These are phyloP conservation scores for Bjerkandera adusta DNA, from an alignment of 1,284 basidiomycete species.

Conservation along the genomic window DNA sequence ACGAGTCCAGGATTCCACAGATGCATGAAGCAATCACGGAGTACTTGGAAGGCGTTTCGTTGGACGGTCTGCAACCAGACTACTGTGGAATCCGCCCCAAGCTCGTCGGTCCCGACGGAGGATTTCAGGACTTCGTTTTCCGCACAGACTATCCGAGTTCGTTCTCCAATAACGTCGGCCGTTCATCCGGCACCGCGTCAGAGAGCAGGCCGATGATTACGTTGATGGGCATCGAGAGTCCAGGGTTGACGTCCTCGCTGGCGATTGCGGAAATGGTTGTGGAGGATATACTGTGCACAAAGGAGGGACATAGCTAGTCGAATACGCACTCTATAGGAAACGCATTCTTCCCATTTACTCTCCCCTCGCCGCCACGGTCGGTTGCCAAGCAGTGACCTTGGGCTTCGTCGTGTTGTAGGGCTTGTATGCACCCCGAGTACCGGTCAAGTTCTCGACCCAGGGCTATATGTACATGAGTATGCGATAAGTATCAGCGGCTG, in stretches of 20 bases:
- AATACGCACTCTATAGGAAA: constrained; percentile 4
- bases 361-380: constrained; percentile 59
- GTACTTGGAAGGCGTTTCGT: constrained; percentile 74
- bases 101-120: constrained; percentile 68
- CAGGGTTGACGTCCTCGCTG: constrained; percentile 72
- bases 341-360: neutral
- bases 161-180: constrained; percentile 20
- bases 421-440: constrained; percentile 85
- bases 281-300: constrained; percentile 46
- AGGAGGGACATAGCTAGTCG: constrained; percentile 18
- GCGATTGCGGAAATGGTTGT: constrained; percentile 74
- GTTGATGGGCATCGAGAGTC: constrained; percentile 77
- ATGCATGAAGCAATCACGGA: constrained; percentile 68
- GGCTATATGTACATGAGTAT: constrained; percentile 54
- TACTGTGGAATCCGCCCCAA: constrained; percentile 95
- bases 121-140: constrained; percentile 86
- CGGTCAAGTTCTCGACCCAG: constrained; percentile 86
- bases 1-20: constrained; percentile 56
- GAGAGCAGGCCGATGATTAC: constrained; percentile 60
- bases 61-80: constrained; percentile 76
- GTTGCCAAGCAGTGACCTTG: constrained; percentile 84
- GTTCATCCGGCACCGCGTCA: constrained; percentile 16
- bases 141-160: constrained; percentile 47
- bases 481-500: neutral
- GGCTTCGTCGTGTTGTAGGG: constrained; percentile 85